Evolutionary conservation across 2,329 filamentous ascomycete species (phyloP).

Genomic region (Penicillium nordicum): DNA sequence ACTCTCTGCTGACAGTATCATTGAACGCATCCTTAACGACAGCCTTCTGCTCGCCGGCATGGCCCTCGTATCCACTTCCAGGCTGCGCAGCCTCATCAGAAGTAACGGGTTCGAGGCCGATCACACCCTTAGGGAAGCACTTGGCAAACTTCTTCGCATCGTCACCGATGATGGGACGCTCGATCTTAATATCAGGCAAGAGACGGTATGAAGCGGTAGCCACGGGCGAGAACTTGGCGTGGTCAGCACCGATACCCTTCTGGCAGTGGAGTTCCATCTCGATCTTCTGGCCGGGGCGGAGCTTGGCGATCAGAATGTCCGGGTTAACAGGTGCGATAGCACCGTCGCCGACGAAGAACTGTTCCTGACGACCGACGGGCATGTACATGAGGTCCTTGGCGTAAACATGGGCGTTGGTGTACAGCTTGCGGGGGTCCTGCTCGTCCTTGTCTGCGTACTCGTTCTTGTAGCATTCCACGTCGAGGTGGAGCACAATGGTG

Average conservation of each 20-base stretch:
- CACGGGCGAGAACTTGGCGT: slow-evolving; percentile 95
- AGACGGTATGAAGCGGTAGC: slow-evolving; percentile 92
- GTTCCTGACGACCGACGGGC: slow-evolving; percentile 68
- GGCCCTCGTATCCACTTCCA: slow-evolving; percentile 66
- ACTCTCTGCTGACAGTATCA: slow-evolving; percentile 93
- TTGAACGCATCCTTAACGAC: slow-evolving; percentile 85
- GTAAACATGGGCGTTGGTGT: slow-evolving; percentile 80
- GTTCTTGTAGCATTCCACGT: slow-evolving; percentile 78
- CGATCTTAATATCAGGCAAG: slow-evolving; percentile 81
- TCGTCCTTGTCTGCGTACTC: slow-evolving; percentile 67
- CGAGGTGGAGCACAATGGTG: slow-evolving; percentile 74
- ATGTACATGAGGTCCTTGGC: slow-evolving; percentile 73
- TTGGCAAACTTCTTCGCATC: slow-evolving; percentile 85
- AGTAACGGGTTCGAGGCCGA: slow-evolving; percentile 71
- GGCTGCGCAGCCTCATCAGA: slow-evolving; percentile 58
- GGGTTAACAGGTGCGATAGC: slow-evolving; percentile 77
- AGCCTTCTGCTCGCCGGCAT: slow-evolving; percentile 78
- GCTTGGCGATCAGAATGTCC: slow-evolving; percentile 89
- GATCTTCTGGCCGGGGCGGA: slow-evolving; percentile 86
- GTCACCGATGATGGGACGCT: slow-evolving; percentile 74
- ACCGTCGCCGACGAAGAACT: slow-evolving; percentile 64
- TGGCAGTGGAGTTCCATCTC: slow-evolving; percentile 87
- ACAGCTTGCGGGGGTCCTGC: slow-evolving; percentile 78
- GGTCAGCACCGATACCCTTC: slow-evolving; percentile 89
- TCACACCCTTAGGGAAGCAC: slow-evolving; percentile 88